Evolutionary conservation across 2,329 filamentous ascomycete species (phyloP).

Genomic region (Colletotrichum tanaceti): DNA sequence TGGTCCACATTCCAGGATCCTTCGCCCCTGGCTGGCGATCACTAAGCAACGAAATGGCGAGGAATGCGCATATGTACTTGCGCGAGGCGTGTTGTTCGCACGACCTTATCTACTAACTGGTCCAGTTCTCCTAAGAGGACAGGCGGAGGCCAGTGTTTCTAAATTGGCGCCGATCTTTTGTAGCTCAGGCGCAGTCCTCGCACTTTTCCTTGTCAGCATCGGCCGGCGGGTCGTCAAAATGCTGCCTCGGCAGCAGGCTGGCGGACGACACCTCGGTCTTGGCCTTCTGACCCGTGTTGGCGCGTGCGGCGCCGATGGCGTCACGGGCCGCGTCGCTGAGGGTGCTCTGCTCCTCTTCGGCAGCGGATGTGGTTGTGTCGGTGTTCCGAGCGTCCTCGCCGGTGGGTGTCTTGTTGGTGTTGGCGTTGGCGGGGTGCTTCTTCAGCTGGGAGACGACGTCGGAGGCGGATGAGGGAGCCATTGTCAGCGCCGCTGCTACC

Average conservation of each 20-base stretch:
- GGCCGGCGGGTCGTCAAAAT: constrained; percentile 4
- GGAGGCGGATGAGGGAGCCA: constrained; percentile 9
- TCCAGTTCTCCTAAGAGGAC: neutral
- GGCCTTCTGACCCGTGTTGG: constrained; percentile 38
- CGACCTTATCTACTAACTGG: neutral
- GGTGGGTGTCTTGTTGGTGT: constrained; percentile 11
- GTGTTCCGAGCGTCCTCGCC: neutral
- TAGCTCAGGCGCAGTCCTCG: constrained; percentile 35
- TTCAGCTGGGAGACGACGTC: constrained; percentile 29
- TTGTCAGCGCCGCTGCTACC: neutral
- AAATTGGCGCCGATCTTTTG: too few species aligned
- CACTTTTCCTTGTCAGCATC: constrained; percentile 28
- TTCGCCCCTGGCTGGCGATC: neutral
- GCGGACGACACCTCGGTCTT: constrained; percentile 23
- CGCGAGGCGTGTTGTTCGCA: neutral
- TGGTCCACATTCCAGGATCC: constrained; percentile 19
- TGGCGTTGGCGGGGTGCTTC: constrained; percentile 29
- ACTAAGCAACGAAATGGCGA: neutral
- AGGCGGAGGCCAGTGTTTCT: neutral
- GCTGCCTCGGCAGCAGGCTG: neutral
- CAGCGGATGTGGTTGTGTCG: neutral
- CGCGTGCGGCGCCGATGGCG: constrained; percentile 32
- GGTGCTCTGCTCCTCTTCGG: neutral
- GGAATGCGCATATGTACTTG: neutral
- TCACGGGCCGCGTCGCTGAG: constrained; percentile 29